Evolutionary conservation across 1,284 basidiomycete species (phyloP).

Genomic region (Boletus holoroseus): DNA sequence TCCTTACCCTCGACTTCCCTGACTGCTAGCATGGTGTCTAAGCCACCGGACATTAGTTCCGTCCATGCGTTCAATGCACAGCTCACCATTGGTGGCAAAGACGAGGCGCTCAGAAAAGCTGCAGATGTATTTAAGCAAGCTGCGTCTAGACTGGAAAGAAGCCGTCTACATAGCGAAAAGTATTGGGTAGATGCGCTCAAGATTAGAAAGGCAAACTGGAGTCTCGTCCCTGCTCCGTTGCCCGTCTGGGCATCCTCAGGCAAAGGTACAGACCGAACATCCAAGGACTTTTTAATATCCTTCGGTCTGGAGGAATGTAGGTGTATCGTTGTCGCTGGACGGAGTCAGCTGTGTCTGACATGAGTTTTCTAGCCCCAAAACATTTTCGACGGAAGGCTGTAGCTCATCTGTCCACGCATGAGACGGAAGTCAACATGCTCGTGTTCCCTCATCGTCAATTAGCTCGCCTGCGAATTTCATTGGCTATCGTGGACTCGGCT

Average conservation of each 20-base stretch:
- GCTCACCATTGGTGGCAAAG: constrained; percentile 68
- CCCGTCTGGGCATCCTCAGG: constrained; percentile 61
- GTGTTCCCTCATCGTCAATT: constrained; percentile 59
- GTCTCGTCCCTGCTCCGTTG: constrained; percentile 67
- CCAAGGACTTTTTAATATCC: constrained; percentile 72
- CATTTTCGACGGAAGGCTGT: constrained; percentile 59
- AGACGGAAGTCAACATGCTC: constrained; percentile 41
- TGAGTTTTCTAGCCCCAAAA: constrained; percentile 47
- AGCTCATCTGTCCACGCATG: constrained; percentile 55
- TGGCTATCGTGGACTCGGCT: constrained; percentile 36
- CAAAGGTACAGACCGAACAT: constrained; percentile 69
- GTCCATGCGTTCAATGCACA: constrained; percentile 72
- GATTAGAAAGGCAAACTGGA: constrained; percentile 70
- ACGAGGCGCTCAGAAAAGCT: constrained; percentile 68
- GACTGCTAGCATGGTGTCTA: constrained; percentile 59
- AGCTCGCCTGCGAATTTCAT: constrained; percentile 53
- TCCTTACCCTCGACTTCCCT: constrained; percentile 39
- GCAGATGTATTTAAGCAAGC: constrained; percentile 63
- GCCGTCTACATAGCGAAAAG: constrained; percentile 53
- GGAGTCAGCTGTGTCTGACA: constrained; percentile 3
- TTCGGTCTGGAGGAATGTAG: constrained; percentile 75
- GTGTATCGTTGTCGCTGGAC: constrained; percentile 23
- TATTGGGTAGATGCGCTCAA: constrained; percentile 77
- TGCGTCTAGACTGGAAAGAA: constrained; percentile 60
- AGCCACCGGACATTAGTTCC: constrained; percentile 57